phyloP scores from a whole-genome alignment of 805 yeast genomes.

The Ogataea allantospora region DNA sequence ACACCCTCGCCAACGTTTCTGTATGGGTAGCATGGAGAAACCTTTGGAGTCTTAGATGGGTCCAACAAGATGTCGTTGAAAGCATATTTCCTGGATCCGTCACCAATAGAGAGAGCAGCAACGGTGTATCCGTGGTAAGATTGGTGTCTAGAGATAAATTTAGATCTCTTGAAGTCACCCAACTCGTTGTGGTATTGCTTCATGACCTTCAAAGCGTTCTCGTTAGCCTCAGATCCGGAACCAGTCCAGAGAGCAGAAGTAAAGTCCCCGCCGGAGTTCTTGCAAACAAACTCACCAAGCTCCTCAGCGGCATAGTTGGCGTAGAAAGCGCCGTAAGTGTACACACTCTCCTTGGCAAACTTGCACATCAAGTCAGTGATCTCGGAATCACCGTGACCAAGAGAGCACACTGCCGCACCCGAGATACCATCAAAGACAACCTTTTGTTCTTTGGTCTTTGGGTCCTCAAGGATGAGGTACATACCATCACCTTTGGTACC shows the following conservation, averaged over 20 bases:
- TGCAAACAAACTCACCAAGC: conserved; percentile 43
- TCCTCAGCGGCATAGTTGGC: conserved; percentile 43
- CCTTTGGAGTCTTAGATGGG: conserved; percentile 30
- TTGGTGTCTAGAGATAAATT: conserved; percentile 42
- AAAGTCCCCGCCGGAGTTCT: conserved; percentile 37
- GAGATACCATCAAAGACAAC: conserved; percentile 41
- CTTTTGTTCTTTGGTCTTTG: conserved; percentile 36
- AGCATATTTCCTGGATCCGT: conserved; percentile 35
- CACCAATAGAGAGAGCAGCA: conserved; percentile 43
- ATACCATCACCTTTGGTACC: conserved; percentile 45
- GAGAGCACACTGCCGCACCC: conserved; percentile 50
- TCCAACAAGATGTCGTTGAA: conserved; percentile 32
- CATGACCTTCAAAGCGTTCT: conserved; percentile 73
- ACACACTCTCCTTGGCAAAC: conserved; percentile 36
- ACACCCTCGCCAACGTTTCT: conserved; percentile 32
- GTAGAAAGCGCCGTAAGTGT: conserved; percentile 33
- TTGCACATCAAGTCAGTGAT: conserved; percentile 39
- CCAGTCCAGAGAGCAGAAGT: conserved; percentile 48
- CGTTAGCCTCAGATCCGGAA: conserved; percentile 77
- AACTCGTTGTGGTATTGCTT: conserved; percentile 44
- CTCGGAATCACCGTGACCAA: conserved; percentile 42
- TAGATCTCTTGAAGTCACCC: conserved; percentile 38
- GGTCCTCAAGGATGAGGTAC: conserved; percentile 40
- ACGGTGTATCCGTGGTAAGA: conserved; percentile 50
- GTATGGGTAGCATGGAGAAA: conserved; percentile 35